Percentiles rank a stretch among this genome's conserved stretches.
phyloP scores from a whole-genome alignment of 2,329 filamentous ascomycete genomes.

The Atkinsonella texensis region DNA sequence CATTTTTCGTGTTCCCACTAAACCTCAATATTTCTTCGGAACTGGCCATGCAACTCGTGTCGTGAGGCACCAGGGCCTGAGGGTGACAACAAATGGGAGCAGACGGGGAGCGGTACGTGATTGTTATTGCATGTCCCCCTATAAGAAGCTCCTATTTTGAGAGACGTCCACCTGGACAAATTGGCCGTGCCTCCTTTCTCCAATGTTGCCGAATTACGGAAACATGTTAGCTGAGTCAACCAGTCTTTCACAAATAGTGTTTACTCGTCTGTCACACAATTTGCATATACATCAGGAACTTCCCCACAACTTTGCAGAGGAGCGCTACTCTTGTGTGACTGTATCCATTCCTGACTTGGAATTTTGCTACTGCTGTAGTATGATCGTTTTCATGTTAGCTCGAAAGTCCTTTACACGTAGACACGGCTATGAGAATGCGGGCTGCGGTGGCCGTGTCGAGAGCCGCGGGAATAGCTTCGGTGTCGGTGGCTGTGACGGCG shows the following conservation, averaged over 20 bases:
- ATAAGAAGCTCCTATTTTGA: background rate
- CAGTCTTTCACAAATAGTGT: background rate
- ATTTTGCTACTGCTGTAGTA: background rate
- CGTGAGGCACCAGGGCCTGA: background rate
- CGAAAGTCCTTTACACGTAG: conserved; percentile 30
- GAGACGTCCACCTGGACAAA: background rate
- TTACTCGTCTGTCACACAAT: background rate
- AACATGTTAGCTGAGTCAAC: background rate
- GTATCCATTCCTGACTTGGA: background rate
- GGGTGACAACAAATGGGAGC: background rate
- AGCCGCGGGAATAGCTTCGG: conserved; percentile 12
- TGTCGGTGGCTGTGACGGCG: conserved; percentile 30
- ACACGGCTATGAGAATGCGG: conserved; percentile 39
- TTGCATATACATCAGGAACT: background rate
- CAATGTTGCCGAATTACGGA: background rate
- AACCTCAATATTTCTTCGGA: background rate
- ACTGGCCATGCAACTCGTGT: background rate
- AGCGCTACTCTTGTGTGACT: background rate
- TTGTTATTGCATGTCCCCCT: background rate
- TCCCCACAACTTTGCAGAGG: background rate
- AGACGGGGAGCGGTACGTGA: background rate
- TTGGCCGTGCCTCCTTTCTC: background rate
- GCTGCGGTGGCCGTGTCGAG: conserved; percentile 21
- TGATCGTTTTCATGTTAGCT: background rate
- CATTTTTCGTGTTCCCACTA: background rate